Percentiles rank a stretch among this genome's conserved stretches.
phyloP scores from a whole-genome alignment of 208 protist species.

The Trypanosoma grayi region DNA sequence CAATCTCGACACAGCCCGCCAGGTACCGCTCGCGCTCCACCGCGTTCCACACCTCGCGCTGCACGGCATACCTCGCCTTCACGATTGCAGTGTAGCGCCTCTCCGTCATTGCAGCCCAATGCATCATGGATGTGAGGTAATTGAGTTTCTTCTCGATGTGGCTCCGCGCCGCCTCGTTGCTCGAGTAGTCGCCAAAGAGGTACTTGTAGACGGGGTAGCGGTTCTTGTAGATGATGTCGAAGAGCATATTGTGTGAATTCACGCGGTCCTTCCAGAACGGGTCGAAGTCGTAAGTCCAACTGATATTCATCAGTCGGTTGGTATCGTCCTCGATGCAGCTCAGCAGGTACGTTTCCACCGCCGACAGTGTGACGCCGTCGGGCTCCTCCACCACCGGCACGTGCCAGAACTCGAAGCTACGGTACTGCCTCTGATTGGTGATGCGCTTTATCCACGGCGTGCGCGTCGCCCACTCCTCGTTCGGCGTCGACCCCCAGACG shows the following conservation, averaged over 20 bases:
- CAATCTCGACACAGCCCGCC: conserved; percentile 73
- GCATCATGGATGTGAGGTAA: conserved; percentile 76
- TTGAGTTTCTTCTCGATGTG: conserved; percentile 81
- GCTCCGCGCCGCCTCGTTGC: conserved; percentile 58
- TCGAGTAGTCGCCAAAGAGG: conserved; percentile 73
- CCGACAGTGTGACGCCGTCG: conserved; percentile 44
- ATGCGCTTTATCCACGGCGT: conserved; percentile 80
- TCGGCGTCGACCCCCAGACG: conserved; percentile 67
- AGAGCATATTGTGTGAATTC: conserved; percentile 67
- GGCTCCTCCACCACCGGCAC: conserved; percentile 61
- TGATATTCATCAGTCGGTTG: conserved; percentile 65
- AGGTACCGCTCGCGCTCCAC: conserved; percentile 88
- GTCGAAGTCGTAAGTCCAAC: conserved; percentile 89
- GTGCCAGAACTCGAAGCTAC: conserved; percentile 88
- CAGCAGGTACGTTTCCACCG: conserved; percentile 77
- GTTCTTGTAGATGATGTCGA: conserved; percentile 62
- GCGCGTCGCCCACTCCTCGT: conserved; percentile 52
- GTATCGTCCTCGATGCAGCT: conserved; percentile 85
- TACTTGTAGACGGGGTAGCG: conserved; percentile 57
- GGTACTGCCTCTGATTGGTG: conserved; percentile 65
- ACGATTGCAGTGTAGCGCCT: conserved; percentile 74
- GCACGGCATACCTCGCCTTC: conserved; percentile 76
- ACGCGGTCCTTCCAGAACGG: conserved; percentile 88
- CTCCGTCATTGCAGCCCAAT: conserved; percentile 76
- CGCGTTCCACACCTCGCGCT: conserved; percentile 86